phyloP scores from a whole-genome alignment of 2,329 filamentous ascomycete species.

The Botrytis pseudocinerea region DNA sequence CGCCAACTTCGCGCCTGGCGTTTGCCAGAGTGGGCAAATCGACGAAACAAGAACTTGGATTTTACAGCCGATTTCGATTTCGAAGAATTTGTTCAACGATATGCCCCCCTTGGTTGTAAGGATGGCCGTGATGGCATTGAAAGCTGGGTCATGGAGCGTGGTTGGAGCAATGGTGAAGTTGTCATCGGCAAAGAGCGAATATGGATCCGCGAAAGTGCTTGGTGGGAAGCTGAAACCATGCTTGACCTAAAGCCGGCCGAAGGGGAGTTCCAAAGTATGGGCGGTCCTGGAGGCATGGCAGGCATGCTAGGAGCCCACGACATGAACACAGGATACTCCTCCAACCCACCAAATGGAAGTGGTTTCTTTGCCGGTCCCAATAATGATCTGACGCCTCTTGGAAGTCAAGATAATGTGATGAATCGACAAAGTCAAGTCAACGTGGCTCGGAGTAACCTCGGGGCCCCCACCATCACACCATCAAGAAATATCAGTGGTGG shows the following conservation, averaged over 20 bases:
- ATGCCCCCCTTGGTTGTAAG: slow-evolving; percentile 78
- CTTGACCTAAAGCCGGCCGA: slow-evolving; percentile 71
- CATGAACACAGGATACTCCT: slow-evolving; percentile 73
- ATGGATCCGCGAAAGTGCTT: slow-evolving; percentile 91
- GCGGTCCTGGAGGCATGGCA: slow-evolving; percentile 36
- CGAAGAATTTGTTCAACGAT: slow-evolving; percentile 86
- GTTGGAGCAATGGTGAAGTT: slow-evolving; percentile 98
- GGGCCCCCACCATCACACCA: slow-evolving; percentile 62
- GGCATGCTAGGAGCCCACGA: slow-evolving; percentile 56
- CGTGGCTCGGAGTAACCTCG: slow-evolving; percentile 49
- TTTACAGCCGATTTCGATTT: slow-evolving; percentile 96
- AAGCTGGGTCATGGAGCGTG: slow-evolving; percentile 89
- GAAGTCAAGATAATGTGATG: slow-evolving; percentile 72
- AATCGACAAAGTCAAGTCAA: slow-evolving; percentile 36
- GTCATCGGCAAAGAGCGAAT: slow-evolving; percentile 87
- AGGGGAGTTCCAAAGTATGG: slow-evolving; percentile 31
- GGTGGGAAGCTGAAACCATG: slow-evolving; percentile 98
- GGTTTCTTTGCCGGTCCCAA: slow-evolving; percentile 70
- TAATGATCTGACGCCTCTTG: slow-evolving; percentile 61
- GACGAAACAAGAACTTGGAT: slow-evolving; percentile 85
- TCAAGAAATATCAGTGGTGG: slow-evolving; percentile 61
- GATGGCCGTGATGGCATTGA: slow-evolving; percentile 92
- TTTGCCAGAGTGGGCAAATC: slow-evolving; percentile 93
- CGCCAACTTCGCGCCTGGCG: slow-evolving; percentile 92
- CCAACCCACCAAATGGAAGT: slow-evolving; percentile 50